phyloP scores from a whole-genome alignment of 805 yeast species.

The Wickerhamiella lipophila region DNA sequence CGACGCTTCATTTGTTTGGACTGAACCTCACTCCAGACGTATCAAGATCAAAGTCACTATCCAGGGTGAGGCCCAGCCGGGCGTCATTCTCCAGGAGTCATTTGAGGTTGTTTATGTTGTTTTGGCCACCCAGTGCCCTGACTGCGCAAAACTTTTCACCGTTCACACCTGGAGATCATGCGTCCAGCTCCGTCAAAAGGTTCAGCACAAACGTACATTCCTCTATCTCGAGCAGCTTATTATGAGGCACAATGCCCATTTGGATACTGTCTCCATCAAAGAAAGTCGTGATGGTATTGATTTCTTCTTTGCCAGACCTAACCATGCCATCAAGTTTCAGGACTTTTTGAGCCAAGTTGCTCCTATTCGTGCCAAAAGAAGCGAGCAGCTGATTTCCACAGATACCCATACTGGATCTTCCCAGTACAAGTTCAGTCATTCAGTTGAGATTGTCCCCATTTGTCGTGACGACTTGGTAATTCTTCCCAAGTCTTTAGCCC shows the following conservation, averaged over 20 bases:
- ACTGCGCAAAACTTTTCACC: slow-evolving; percentile 95
- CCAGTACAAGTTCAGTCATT: slow-evolving; percentile 77
- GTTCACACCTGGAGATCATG: slow-evolving; percentile 97
- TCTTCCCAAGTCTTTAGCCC: slow-evolving; percentile 71
- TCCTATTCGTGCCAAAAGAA: slow-evolving; percentile 69
- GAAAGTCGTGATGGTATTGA: slow-evolving; percentile 92
- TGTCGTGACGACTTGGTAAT: slow-evolving; percentile 95
- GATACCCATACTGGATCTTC: slow-evolving; percentile 88
- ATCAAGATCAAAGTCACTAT: slow-evolving; percentile 82
- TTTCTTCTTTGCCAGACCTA: slow-evolving; percentile 76
- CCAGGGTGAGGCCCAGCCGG: slow-evolving; percentile 81
- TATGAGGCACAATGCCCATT: slow-evolving; percentile 82
- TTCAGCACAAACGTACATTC: slow-evolving; percentile 91
- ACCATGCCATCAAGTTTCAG: slow-evolving; percentile 87
- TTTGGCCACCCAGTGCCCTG: slow-evolving; percentile 93
- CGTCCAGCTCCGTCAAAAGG: slow-evolving; percentile 96
- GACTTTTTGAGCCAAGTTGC: slow-evolving; percentile 77
- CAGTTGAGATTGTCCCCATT: slow-evolving; percentile 89
- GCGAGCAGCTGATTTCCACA: slow-evolving; percentile 81
- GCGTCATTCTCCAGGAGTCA: slow-evolving; percentile 84
- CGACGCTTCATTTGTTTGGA: slow-evolving; percentile 93
- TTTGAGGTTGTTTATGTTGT: slow-evolving; percentile 92
- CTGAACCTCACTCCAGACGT: slow-evolving; percentile 97
- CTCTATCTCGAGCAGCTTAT: slow-evolving; percentile 91
- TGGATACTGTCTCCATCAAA: slow-evolving; percentile 83